phyloP scores from a whole-genome alignment of 2,329 filamentous ascomycete genomes.

The Parastagonospora nodorum region DNA sequence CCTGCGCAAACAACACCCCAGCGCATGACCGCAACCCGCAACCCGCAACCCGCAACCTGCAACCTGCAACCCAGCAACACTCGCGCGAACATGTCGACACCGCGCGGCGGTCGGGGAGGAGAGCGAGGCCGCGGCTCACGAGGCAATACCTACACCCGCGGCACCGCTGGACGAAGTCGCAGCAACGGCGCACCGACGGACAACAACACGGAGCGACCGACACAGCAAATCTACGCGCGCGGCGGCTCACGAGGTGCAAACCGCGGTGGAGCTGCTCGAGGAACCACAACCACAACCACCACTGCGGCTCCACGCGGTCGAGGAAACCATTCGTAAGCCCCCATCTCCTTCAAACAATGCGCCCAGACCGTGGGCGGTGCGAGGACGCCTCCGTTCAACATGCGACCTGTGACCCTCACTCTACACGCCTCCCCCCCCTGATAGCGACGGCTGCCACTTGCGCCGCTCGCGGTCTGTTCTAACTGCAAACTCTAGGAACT shows the following conservation, averaged over 20 bases:
- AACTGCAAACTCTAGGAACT: conserved; percentile 15
- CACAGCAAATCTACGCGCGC: conserved; percentile 13
- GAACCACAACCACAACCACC: neutral
- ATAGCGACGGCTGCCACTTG: conserved; percentile 10
- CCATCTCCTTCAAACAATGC: conserved; percentile 4
- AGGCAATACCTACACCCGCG: conserved; percentile 12
- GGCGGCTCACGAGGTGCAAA: neutral
- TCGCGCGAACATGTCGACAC: conserved; percentile 36
- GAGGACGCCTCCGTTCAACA: conserved; percentile 9
- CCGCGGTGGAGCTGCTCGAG: conserved; percentile 2
- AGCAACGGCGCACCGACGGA: conserved; percentile 16
- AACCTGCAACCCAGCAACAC: conserved; percentile 6
- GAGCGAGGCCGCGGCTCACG: conserved; percentile 20
- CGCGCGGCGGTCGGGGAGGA: conserved; percentile 28
- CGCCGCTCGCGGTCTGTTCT: conserved; percentile 30
- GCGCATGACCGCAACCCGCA: conserved; percentile 16
- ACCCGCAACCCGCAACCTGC: too few relatives aligned
- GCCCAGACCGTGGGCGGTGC: conserved; percentile 16
- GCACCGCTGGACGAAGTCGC: conserved; percentile 19
- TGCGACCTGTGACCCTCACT: neutral
- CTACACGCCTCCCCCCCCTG: conserved; percentile 3
- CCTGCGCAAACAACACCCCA: conserved; percentile 3
- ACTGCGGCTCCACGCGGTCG: neutral
- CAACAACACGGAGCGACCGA: conserved; percentile 12
- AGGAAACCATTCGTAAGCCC: conserved; percentile 15